A percentile compares a stretch with the other conserved stretches of the same genome.
These are phyloP conservation scores for Colletotrichum trifolii DNA, from an alignment of 2,329 filamentous ascomycete species.

Conservation along the genomic window DNA sequence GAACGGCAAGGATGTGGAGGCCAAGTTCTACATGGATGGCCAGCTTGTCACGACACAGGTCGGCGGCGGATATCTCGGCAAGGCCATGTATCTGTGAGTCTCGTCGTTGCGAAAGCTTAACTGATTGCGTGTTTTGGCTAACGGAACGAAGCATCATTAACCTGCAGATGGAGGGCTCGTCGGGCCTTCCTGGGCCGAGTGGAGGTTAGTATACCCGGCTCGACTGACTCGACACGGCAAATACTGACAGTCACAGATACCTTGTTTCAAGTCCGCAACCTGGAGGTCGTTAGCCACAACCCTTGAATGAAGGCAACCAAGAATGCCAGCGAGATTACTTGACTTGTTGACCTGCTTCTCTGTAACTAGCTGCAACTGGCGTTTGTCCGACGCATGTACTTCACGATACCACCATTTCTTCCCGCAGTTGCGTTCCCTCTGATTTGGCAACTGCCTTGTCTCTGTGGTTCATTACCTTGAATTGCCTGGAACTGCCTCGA, in stretches of 20 bases:
- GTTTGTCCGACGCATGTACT: no score
- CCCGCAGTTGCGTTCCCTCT: no score
- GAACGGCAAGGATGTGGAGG: slow-evolving; percentile 62
- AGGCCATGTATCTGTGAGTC: slow-evolving; percentile 56
- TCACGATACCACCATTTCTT: no score
- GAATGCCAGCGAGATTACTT: no score
- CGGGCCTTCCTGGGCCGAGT: slow-evolving; percentile 53
- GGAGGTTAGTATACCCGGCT: slow-evolving; percentile 27
- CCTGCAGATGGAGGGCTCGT: slow-evolving; percentile 59
- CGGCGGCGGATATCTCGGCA: slow-evolving; percentile 60
- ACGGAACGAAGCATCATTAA: slow-evolving; percentile 52
- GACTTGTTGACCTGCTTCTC: no score
- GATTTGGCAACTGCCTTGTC: no score
- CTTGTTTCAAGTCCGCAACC: slow-evolving; percentile 22
- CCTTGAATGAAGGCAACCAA: neutral
- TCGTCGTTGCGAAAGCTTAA: neutral
- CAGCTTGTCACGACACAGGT: slow-evolving; percentile 60
- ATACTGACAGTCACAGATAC: slow-evolving; percentile 12
- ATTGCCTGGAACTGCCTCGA: no score
- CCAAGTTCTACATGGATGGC: slow-evolving; percentile 66
- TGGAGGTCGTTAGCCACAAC: slow-evolving; percentile 22
- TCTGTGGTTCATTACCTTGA: no score
- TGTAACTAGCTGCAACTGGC: no score
- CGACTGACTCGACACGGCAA: neutral
- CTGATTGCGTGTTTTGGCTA: slow-evolving; percentile 1